Conservation (phyloP, 495 filamentous ascomycete genomes). For the Aspergillus kassunensis region DNA sequence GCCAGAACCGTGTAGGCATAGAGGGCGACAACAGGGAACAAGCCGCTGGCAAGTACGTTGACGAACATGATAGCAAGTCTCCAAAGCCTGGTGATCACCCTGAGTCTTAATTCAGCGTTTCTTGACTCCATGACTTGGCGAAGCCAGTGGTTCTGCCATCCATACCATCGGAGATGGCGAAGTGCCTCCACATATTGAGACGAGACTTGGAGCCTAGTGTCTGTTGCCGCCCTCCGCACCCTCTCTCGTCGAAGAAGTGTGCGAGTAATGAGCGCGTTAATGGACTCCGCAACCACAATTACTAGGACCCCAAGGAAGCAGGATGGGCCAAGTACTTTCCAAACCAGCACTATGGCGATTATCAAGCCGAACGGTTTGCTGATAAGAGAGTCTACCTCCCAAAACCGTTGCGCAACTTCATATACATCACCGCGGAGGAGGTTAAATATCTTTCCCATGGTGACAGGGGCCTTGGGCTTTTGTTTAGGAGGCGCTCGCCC, state of each 20-base stretch:
- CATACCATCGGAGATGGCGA: conserved; percentile 82
- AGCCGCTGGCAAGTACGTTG: conserved; percentile 59
- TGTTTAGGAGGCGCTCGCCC: conserved; percentile 15
- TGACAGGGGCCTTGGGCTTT: conserved; percentile 55
- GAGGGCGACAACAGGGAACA: conserved; percentile 76
- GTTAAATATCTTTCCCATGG: conserved; percentile 81
- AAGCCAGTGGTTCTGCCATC: conserved; percentile 80
- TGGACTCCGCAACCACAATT: conserved; percentile 57
- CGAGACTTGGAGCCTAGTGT: conserved; percentile 66
- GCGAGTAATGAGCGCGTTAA: conserved; percentile 62
- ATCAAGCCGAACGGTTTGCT: conserved; percentile 65
- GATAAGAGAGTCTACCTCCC: conserved; percentile 69
- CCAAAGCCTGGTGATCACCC: conserved; percentile 62
- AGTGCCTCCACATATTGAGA: conserved; percentile 81
- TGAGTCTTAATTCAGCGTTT: conserved; percentile 60
- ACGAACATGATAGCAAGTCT: conserved; percentile 53
- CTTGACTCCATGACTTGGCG: conserved; percentile 65
- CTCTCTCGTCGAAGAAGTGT: conserved; percentile 59
- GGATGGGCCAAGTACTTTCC: conserved; percentile 73
- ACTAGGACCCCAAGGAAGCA: conserved; percentile 67
- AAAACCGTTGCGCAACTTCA: conserved; percentile 76
- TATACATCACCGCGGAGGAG: conserved; percentile 76
- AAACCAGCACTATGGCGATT: conserved; percentile 65
- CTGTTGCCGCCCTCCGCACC: conserved; percentile 61
- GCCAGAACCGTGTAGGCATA: conserved; percentile 71